Conservation (phyloP, 305 asterid species). For the Lippia alba region DNA sequence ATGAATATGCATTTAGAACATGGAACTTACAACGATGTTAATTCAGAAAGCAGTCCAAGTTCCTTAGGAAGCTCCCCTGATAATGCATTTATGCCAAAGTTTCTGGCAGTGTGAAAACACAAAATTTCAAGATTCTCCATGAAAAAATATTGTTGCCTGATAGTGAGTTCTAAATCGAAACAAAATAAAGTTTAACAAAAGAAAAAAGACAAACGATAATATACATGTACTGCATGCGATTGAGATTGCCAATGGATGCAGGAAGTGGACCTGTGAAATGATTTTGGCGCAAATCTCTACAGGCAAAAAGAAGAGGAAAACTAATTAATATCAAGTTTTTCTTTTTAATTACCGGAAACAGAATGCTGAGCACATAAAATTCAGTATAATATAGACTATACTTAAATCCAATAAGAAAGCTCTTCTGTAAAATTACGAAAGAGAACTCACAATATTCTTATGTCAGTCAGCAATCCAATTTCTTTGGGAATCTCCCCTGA, state of each 20-base stretch:
- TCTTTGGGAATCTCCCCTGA: conserved; percentile 78
- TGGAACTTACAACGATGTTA: conserved; percentile 57
- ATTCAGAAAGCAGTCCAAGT: conserved; percentile 72
- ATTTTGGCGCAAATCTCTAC: conserved; percentile 66
- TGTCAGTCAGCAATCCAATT: conserved; percentile 72
- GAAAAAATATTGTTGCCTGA: background rate
- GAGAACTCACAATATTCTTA: conserved; percentile 62
- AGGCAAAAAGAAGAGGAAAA: background rate
- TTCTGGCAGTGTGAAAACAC: conserved; percentile 48
- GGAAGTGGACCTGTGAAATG: conserved; percentile 73
- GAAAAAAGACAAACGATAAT: conserved; percentile 10
- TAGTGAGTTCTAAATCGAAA: too few relatives aligned
- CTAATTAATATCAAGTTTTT: background rate
- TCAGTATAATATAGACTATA: too few relatives aligned
- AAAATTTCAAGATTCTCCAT: conserved; percentile 13
- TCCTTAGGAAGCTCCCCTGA: conserved; percentile 80
- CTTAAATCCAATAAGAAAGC: conserved; percentile 44
- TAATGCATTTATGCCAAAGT: conserved; percentile 64
- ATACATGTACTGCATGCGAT: conserved; percentile 68
- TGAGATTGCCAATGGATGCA: conserved; percentile 61
- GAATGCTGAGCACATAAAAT: conserved; percentile 51
- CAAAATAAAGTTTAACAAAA: too few relatives aligned
- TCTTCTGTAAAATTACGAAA: conserved; percentile 52
- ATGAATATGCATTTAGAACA: too few relatives aligned
- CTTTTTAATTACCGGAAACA: conserved; percentile 15